Evolutionary conservation across 352 stramenopile genomes (phyloP), one percentile per base, ranked within the genome.

Genomic region (Phytophthora pini): DNA sequence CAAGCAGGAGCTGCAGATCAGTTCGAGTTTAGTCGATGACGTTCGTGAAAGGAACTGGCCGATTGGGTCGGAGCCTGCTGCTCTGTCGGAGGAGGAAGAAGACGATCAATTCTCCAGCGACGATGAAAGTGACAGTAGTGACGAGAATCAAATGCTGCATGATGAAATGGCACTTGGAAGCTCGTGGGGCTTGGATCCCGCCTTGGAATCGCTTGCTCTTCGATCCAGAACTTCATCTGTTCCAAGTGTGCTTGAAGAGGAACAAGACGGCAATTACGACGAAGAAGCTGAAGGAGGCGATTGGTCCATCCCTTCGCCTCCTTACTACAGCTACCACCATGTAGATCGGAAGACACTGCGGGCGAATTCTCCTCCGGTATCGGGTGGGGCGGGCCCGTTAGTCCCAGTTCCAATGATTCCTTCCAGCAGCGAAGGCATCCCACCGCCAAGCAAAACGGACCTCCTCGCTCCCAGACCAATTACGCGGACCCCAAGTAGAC

Each of bases 1-100:
- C 31, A 83, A 77, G 34, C 77, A 86, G 57, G 77, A 86, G 38
- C 61, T 86, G 34, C 74, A 82, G 29, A 59, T 80, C 26, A 74
- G 56, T 20, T 27, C 60, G 1, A 52, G 22, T 15, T n/a, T 77
- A n/a, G 11, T 63, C 12, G 51, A 65, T 10, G 57, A 64, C 8
- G 48, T 41, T 53, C 54, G 43, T 12, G 27, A 32, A 31, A 64
- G 20, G 13, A 51, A 32, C 20, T 77, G 70, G 70, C 51, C 69
- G n/a, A 24, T 38, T 1, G 56, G 63, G 4, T 43, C 20, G 20
- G 65, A 74, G 10, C 36, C 51, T 44, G 58, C 56, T 44, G 36
- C 24, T 15, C 26, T 32, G n/a, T 57, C 50, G 11, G 55, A 68
- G 26, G 55, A 77, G 40, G 56, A 76, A 65, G 56, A 76, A 65